Percentiles rank a stretch among this genome's conserved stretches.
These are phyloP conservation scores for Thielaviopsis ethacetica DNA, from an alignment of 2,329 filamentous ascomycete genomes.

Conservation along the genomic window DNA sequence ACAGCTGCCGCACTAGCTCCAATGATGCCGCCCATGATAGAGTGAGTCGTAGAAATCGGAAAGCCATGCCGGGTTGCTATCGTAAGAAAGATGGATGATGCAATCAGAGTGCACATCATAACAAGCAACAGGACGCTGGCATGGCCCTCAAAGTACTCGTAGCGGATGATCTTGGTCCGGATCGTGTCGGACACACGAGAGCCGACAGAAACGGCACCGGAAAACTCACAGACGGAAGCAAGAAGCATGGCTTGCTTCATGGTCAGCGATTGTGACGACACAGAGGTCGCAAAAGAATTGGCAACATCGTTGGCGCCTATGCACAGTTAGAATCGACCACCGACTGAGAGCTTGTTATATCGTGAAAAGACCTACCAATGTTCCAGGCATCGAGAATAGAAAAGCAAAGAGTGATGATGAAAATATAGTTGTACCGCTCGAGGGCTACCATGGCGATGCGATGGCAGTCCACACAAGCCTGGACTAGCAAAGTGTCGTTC, in stretches of 20 bases:
- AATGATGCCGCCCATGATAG: conserved; percentile 28
- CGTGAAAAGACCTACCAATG: conserved; percentile 27
- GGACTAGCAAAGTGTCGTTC: background rate
- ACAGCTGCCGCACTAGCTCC: conserved; percentile 22
- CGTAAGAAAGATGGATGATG: conserved; percentile 34
- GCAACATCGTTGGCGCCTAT: conserved; percentile 33
- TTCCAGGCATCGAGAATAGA: conserved; percentile 43
- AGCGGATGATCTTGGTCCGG: conserved; percentile 29
- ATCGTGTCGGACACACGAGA: conserved; percentile 27
- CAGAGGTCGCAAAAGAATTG: conserved; percentile 31
- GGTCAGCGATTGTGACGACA: conserved; percentile 29
- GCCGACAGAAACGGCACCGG: conserved; percentile 25
- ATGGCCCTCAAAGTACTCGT: conserved; percentile 25
- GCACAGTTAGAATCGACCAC: background rate
- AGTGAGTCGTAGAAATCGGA: conserved; percentile 38
- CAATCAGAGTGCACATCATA: conserved; percentile 38
- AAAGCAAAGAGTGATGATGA: conserved; percentile 38
- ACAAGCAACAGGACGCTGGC: conserved; percentile 33
- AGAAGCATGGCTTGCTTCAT: conserved; percentile 29
- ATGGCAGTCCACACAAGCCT: background rate
- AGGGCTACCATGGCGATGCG: conserved; percentile 21
- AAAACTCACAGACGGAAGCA: conserved; percentile 27
- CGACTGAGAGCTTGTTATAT: background rate
- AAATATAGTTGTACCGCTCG: conserved; percentile 37
- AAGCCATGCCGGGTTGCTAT: conserved; percentile 33